These are phyloP conservation scores for Trichothecium roseum DNA, from an alignment of 2,329 filamentous ascomycete species.

Conservation along the genomic window DNA sequence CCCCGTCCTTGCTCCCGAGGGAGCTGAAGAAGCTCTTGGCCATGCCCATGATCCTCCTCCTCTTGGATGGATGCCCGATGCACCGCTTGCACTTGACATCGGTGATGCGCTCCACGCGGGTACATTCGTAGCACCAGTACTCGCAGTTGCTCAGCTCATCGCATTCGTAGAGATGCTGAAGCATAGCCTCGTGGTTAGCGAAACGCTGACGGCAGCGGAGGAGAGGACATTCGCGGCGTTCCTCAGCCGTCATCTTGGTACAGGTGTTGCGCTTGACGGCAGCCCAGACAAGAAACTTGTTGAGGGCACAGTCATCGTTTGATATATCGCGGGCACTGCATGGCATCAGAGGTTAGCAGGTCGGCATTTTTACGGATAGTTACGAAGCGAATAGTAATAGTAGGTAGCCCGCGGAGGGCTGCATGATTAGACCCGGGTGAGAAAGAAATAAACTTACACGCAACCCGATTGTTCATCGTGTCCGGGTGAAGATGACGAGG, in stretches of 20 bases:
- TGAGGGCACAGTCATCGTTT: slow-evolving; percentile 38
- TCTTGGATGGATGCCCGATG: slow-evolving; percentile 37
- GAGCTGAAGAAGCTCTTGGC: slow-evolving; percentile 44
- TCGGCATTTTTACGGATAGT: no score
- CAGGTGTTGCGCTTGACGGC: slow-evolving; percentile 44
- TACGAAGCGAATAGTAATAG: no score
- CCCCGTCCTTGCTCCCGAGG: slow-evolving; percentile 17
- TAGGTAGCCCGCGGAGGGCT: no score
- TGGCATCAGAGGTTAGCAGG: slow-evolving; percentile 2
- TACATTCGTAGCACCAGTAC: slow-evolving; percentile 47
- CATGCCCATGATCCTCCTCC: slow-evolving; percentile 39
- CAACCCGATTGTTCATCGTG: slow-evolving; percentile 5
- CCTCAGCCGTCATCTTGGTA: slow-evolving; percentile 32
- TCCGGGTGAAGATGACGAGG: slow-evolving; percentile 3
- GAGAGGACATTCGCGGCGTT: slow-evolving; percentile 41
- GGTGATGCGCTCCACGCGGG: slow-evolving; percentile 39
- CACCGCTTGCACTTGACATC: slow-evolving; percentile 40
- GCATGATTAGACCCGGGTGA: neutral
- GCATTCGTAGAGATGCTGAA: slow-evolving; percentile 40
- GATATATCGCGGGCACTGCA: slow-evolving; percentile 32
- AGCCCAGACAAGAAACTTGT: slow-evolving; percentile 46
- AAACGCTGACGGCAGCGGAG: slow-evolving; percentile 39
- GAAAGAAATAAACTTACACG: slow-evolving; percentile 6
- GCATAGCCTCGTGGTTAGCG: slow-evolving; percentile 41
- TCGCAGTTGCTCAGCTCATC: slow-evolving; percentile 36